A percentile compares a stretch with the other conserved stretches of the same genome.
Evolutionary conservation across 2,329 filamentous ascomycete species (phyloP).

Genomic region (Trichophyton rubrum): DNA sequence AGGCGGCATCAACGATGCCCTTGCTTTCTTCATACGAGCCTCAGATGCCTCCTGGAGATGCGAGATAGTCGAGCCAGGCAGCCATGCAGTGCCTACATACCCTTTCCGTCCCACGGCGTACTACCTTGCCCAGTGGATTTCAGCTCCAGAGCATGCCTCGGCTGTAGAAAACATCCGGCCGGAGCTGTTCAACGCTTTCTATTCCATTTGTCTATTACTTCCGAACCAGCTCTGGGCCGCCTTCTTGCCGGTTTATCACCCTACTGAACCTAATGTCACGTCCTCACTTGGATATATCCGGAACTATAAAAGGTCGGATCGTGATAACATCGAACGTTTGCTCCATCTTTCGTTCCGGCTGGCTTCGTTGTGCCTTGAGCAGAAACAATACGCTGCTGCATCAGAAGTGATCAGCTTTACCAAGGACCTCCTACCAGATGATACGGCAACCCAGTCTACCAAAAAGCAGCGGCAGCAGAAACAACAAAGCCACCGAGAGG

Average conservation of each 20-base stretch:
- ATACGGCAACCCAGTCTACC: conserved; percentile 1
- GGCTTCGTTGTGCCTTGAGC: conserved; percentile 27
- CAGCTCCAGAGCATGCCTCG: conserved; percentile 16
- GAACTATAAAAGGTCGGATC: conserved; percentile 14
- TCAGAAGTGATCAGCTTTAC: conserved; percentile 21
- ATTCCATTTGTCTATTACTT: conserved; percentile 5
- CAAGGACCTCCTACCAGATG: conserved; percentile 21
- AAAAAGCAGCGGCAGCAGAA: not conserved
- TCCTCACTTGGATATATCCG: conserved; percentile 23
- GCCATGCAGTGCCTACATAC: conserved; percentile 1
- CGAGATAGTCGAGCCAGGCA: not conserved
- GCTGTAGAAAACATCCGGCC: conserved; percentile 18
- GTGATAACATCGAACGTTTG: conserved; percentile 19
- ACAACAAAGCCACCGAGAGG: not conserved
- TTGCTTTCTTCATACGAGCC: conserved; percentile 22
- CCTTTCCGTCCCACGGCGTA: conserved; percentile 17
- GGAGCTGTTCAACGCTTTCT: conserved; percentile 25
- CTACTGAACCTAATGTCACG: conserved; percentile 22
- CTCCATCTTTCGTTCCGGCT: conserved; percentile 27
- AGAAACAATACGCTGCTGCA: conserved; percentile 21
- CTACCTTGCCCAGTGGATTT: conserved; percentile 19
- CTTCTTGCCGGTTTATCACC: conserved; percentile 28
- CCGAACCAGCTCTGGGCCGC: conserved; percentile 17
- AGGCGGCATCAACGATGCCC: conserved; percentile 23
- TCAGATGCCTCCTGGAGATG: conserved; percentile 8